These are phyloP conservation scores for Dentipellis fragilis DNA, from an alignment of 768 basidiomycete genomes.

Conservation along the genomic window DNA sequence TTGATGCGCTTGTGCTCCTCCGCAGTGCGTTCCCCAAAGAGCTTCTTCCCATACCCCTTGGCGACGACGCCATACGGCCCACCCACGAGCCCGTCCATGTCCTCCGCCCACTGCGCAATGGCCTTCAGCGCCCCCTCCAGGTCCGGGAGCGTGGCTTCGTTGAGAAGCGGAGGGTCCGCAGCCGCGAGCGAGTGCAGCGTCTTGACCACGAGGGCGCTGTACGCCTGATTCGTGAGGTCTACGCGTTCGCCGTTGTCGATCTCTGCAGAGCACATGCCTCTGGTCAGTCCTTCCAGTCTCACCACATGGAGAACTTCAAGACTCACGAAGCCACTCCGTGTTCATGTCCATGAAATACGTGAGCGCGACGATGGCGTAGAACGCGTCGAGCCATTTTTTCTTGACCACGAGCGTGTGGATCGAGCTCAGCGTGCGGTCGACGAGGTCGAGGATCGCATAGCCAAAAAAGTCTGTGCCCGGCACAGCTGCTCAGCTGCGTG, in stretches of 20 bases:
- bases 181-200: background rate
- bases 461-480: conserved; percentile 7
- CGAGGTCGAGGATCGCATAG: conserved; percentile 11
- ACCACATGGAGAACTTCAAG: background rate
- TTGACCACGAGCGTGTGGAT: conserved; percentile 7
- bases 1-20: background rate
- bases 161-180: background rate
- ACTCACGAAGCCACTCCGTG: background rate
- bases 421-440: conserved; percentile 7
- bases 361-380: conserved; percentile 1
- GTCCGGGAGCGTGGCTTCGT: background rate
- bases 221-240: background rate
- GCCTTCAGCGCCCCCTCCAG: background rate
- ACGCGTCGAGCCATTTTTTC: conserved; percentile 12
- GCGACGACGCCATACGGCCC: background rate
- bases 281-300: too few relatives aligned
- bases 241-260: background rate
- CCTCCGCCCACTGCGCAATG: background rate
- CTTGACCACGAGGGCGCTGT: background rate
- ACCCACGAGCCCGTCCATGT: background rate
- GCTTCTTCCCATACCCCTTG: background rate
- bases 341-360: background rate
- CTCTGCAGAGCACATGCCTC: background rate
- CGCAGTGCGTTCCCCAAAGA: background rate
- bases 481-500: too few relatives aligned